Evolutionary conservation across 345 rosid species (phyloP), one percentile per base, ranked within the genome.

Genomic region (Moricandia arvensis): DNA sequence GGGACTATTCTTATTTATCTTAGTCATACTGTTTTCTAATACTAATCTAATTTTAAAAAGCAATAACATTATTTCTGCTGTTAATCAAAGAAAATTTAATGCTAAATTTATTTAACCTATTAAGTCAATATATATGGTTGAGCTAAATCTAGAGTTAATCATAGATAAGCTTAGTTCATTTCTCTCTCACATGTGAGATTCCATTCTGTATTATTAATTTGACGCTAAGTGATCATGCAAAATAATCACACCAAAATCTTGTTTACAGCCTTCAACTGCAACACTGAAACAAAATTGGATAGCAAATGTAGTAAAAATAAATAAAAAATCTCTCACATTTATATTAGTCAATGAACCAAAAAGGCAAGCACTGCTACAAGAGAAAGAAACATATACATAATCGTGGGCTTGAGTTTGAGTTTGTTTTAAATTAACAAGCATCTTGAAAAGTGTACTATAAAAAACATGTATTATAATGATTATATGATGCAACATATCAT

Each of bases 61-160:
- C 11, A 51, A 21, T 8, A 73, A 55, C 27, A 16, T 15, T 15
- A 3, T 16, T 49, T 49, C 57, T 49, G 24, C 1, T 49, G 18
- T 49, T 9, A 49, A 71, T 74, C 57, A 73, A 64, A 73, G 4
- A 10, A 33, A 51, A 43, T 8, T 27, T 29, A 29, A 66, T 47
- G 37, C 27, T 30, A 24, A 9, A 9, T 55, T 4, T 55, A 24
- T 55, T 55, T 24, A 8, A 54, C 21, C 6, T 24, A 21, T 54
- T 54, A 24, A 24, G 59, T 53, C 11, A 18, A 18, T 54, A n/a
- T 9, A 10, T 57, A 57, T 26, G 7, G 8, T 6, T 12, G 16
- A 24, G n/a, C 5, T 45, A 16, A 37, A 37, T 33, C 37, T 33
- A 29, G 3, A 33, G 37, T 7, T 33, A 33, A 33, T 33, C 37